Evolutionary conservation across 2,329 filamentous ascomycete species (phyloP).

Genomic region (Paraphoma chrysanthemicola): DNA sequence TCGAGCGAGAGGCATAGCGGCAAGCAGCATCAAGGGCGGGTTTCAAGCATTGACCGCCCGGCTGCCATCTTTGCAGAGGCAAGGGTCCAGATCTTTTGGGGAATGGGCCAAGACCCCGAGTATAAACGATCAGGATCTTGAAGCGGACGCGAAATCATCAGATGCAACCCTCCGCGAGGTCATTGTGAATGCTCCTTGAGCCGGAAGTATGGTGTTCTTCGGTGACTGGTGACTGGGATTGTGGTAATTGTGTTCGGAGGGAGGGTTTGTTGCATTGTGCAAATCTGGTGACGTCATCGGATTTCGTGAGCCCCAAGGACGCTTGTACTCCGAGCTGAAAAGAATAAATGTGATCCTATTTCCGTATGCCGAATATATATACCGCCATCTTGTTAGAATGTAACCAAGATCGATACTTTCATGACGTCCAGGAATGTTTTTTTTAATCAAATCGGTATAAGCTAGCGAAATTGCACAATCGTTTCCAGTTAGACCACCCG

Average conservation of each 20-base stretch:
- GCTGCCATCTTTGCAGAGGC: constrained; percentile 17
- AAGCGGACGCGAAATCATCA: background rate
- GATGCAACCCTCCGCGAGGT: constrained; percentile 3
- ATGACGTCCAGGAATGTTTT: no score
- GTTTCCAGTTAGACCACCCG: background rate
- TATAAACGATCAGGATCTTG: background rate
- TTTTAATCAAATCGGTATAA: background rate
- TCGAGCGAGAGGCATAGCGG: constrained; percentile 19
- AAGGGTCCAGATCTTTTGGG: constrained; percentile 5
- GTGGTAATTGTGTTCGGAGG: background rate
- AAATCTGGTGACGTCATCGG: background rate
- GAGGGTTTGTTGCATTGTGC: background rate
- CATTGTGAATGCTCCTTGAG: constrained; percentile 3
- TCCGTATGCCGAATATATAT: no score
- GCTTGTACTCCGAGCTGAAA: background rate
- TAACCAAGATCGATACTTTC: no score
- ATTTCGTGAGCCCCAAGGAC: background rate
- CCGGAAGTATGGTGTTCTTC: background rate
- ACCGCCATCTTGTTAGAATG: no score
- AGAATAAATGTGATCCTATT: no score
- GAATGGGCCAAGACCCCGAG: constrained; percentile 8
- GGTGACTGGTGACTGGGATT: no score
- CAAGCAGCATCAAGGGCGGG: constrained; percentile 25
- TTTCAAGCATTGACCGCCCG: constrained; percentile 14
- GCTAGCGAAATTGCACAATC: background rate